Evolutionary conservation across 345 rosid genomes (phyloP), one percentile per base, ranked within the genome.

Genomic region (Salix purpurea): DNA sequence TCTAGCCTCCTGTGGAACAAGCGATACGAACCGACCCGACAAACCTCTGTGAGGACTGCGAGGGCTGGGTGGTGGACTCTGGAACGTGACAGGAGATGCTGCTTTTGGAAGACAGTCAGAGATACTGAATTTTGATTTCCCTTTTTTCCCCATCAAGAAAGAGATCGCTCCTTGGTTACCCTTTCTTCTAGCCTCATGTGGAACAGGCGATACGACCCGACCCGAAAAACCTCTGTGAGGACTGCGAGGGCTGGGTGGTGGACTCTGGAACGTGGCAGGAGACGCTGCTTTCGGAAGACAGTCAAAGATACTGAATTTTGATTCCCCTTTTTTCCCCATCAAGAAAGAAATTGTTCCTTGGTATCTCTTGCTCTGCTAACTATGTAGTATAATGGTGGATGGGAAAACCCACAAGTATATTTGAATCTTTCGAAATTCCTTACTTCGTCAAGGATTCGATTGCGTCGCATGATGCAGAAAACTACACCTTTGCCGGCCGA

Each of bases 21-120:
- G 76, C 0, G 86, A 83, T 0, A 71, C 71, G 13, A 64, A 26
- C 3, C 81, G 72, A 34, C 71, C 28, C 1, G 46, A 28, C 10
- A 37, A 7, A 19, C 77, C 79, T 74, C 52, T 81, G 2, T 36
- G 37, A 36, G 37, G 7, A 36, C 37, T 36, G 1, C 52, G 61
- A 7, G 86, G 87, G 42, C 85, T 77, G 8, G 77, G 69, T 0
- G 91, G 86, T 6, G 83, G 85, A 61, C 85, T 83, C 42, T 71
- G 69, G 54, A 76, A 80, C 54, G 69, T 73, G 19, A 78, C 73
- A 2, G 83, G 74, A 6, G 80, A 23, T 21, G 84, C 76, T 11
- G 79, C 67, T 70, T 76, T 77, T 0, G 85, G 81, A 36, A 79
- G 76, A 40, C 72, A 74, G 10, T 34, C 79, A 10, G 71, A 58